phyloP scores from a whole-genome alignment of 2,329 filamentous ascomycete genomes.

The Alternaria triticina region DNA sequence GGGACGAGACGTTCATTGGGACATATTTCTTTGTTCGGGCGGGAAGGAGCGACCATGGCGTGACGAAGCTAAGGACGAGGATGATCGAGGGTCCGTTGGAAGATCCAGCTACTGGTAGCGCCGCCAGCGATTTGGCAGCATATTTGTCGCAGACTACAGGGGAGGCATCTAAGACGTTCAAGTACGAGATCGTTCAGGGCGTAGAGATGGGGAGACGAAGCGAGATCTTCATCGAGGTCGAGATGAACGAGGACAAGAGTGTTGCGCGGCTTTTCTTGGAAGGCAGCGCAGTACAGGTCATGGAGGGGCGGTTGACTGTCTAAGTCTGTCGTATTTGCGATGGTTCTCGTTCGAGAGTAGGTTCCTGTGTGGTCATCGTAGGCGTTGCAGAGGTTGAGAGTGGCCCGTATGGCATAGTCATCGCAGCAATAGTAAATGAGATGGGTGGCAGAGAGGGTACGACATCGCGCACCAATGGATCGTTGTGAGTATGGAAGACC shows the following conservation, averaged over 20 bases:
- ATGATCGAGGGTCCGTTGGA: constrained; percentile 63
- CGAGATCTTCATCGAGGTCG: constrained; percentile 56
- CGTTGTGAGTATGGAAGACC: not conserved
- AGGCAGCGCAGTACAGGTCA: constrained; percentile 53
- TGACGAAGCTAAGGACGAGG: constrained; percentile 59
- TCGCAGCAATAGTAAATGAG: not conserved
- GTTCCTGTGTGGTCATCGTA: not conserved
- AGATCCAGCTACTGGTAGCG: constrained; percentile 60
- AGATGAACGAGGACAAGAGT: constrained; percentile 44
- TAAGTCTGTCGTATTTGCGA: constrained; percentile 10
- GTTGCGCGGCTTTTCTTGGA: constrained; percentile 53
- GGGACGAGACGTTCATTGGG: constrained; percentile 61
- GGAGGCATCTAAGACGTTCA: constrained; percentile 37
- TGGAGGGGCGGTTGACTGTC: constrained; percentile 38
- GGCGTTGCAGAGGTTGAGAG: not conserved
- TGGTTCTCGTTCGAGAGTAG: not conserved
- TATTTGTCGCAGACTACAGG: constrained; percentile 54
- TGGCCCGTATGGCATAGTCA: not conserved
- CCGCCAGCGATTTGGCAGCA: constrained; percentile 55
- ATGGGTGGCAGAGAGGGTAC: not conserved
- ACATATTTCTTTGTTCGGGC: constrained; percentile 66
- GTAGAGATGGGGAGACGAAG: constrained; percentile 60
- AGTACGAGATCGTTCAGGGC: constrained; percentile 56
- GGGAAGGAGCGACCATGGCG: constrained; percentile 35
- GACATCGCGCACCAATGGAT: not conserved